phyloP scores from a whole-genome alignment of 1,284 basidiomycete genomes.

The Vanrija sp. region DNA sequence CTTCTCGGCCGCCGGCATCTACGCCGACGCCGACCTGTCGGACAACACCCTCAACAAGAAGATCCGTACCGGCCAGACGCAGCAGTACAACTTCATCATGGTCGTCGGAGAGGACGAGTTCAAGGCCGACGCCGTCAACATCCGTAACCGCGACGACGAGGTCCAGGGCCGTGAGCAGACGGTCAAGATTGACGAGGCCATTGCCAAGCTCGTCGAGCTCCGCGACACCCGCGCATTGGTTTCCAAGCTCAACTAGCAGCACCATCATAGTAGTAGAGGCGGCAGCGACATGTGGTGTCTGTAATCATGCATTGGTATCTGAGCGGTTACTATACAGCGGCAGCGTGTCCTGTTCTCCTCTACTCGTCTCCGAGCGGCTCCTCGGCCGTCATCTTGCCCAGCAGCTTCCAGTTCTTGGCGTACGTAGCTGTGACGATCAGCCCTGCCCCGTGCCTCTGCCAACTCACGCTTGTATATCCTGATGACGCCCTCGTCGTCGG shows the following conservation, averaged over 20 bases:
- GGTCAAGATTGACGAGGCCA: conserved; percentile 39
- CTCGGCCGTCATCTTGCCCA: conserved; percentile 48
- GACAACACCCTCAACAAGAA: conserved; percentile 95
- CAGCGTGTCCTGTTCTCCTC: no score
- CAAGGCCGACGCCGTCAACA: conserved; percentile 80
- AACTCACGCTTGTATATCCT: conserved; percentile 73
- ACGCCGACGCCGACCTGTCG: conserved; percentile 86
- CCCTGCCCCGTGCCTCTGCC: background rate
- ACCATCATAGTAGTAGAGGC: background rate
- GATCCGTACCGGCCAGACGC: conserved; percentile 86
- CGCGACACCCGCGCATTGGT: conserved; percentile 33
- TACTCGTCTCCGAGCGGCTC: conserved; percentile 38
- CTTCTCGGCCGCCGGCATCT: conserved; percentile 70
- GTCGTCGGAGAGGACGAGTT: conserved; percentile 94
- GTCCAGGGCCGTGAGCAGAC: conserved; percentile 47
- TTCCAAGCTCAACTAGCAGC: conserved; percentile 19
- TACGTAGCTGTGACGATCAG: conserved; percentile 43
- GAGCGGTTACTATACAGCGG: no score
- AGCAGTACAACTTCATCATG: conserved; percentile 90
- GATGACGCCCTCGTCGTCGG: conserved; percentile 83
- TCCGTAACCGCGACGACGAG: conserved; percentile 86
- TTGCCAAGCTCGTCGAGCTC: conserved; percentile 37
- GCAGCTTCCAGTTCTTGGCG: conserved; percentile 46
- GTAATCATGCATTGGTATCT: no score
- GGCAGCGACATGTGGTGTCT: no score